Evolutionary conservation across 2,329 filamentous ascomycete genomes (phyloP), one percentile per base, ranked within the genome.

Genomic region (Xylaria sp.): DNA sequence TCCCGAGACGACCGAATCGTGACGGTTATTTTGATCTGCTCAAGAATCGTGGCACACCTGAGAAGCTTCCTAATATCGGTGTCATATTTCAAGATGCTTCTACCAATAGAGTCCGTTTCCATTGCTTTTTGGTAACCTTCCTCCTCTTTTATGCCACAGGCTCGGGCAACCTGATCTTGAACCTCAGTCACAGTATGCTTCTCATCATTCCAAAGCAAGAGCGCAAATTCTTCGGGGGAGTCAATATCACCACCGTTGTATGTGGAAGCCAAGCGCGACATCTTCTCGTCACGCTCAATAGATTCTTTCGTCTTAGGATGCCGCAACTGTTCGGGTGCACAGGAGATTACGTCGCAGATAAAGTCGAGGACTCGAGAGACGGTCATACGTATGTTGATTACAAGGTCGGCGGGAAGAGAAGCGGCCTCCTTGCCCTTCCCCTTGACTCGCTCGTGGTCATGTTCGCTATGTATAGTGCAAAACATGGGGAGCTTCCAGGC

Each of bases 161-260:
- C 95, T 66, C 94, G 86, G 3, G 92, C 90, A 21, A 99, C 92
- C 74, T 98, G 94, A 59, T 96, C 88, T 68, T 89, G 85, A 5
- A 99, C 94, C 74, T 99, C 95, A 47, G 88, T 86, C 43, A 98
- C 89, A 0, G 95, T 99, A 74, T 99, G 95, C 76, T 99, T 99
- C 78, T 99, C 95, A 67, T 99, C 95, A 70, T 99, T 99, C 95
- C 95, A 99, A 4, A 99, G 81, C 15, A 97, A 81, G 44, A 99
- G 80, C 4, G 91, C 90, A 75, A 90, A 99, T 70, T 97, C 92
- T 11, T 86, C 86, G 23, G 89, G 83, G 2, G 86, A 81, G 58
- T 89, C 85, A 6, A 86, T 80, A 69, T 91, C 87, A 1, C 85
- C 86, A 33, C 85, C 81, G 68, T 93, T 95, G 76, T 93, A 93